Evolutionary conservation across 352 stramenopile species (phyloP), one percentile per base, ranked within the genome.

Genomic region (Globisporangium spinosum): DNA sequence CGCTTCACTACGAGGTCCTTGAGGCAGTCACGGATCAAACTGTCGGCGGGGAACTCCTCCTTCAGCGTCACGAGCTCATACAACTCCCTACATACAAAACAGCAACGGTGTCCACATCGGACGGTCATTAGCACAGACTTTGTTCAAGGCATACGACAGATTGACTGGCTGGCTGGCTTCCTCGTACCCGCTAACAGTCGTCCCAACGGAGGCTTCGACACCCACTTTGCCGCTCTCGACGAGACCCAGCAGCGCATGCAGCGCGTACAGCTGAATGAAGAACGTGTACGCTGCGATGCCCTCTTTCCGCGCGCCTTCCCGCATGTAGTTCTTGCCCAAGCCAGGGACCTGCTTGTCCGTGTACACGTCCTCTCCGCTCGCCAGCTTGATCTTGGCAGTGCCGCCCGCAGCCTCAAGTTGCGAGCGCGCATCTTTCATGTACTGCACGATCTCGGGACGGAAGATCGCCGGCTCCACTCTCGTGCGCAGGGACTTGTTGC

Each of bases 301-400:
- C 7, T 78, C 75, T 25, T 62, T 57, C 3, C 89, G 80, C 49
- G 88, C 81, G 6, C 71, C 58, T 56, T 94, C 86, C 9, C 79
- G 76, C 80, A 96, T 90, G 71, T 96, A 94, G 57, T 96, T 96
- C 58, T 94, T 95, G 51, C 89, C 89, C 53, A 95, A 66, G 1
- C 85, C 87, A 17, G 69, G 47, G 1, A 89, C 78, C 68, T 94
- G 77, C 47, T 77, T 79, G 67, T 95, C 85, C 13, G 87, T 96
- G 67, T 89, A 95, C 57, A 95, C 80, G 20, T 67, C 60, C 69
- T 92, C 83, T 13, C 83, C 78, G 13, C 61, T 81, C 0, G 60
- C 4, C 35, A 93, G 64, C 2, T 25, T 51, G 29, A 87, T 62
- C 40, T 65, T 73, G 0, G 83, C 77, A 62, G 77, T 86, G 4